Evolutionary conservation across 208 protist genomes (phyloP).

Genomic region (Angomonas deanei): DNA sequence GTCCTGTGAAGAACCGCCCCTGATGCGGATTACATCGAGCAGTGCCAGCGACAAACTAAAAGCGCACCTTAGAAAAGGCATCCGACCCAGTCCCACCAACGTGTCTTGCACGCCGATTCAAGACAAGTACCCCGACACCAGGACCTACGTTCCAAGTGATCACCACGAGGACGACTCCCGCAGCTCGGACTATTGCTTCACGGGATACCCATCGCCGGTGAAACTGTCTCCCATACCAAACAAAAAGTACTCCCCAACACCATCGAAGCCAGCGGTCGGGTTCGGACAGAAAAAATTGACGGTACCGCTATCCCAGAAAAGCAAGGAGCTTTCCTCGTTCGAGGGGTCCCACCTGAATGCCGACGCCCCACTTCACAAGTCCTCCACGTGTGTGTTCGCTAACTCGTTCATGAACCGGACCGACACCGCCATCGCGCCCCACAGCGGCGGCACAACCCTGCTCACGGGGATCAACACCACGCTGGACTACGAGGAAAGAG

Average conservation of each 20-base stretch:
- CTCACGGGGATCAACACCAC: background rate
- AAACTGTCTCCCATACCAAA: conserved; percentile 53
- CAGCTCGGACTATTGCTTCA: conserved; percentile 16
- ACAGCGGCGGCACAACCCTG: background rate
- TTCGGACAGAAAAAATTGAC: too few relatives aligned
- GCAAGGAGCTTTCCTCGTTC: background rate
- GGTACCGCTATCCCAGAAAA: too few relatives aligned
- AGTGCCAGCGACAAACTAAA: too few relatives aligned
- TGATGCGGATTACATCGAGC: too few relatives aligned
- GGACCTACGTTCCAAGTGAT: background rate
- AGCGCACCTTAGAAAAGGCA: too few relatives aligned
- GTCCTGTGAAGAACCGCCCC: too few relatives aligned
- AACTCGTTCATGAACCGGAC: background rate
- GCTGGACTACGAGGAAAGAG: background rate
- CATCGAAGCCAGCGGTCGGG: background rate
- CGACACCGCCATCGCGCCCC: background rate
- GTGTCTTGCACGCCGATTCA: conserved; percentile 1
- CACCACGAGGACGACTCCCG: background rate
- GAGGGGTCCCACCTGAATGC: background rate
- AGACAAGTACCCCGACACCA: conserved; percentile 1
- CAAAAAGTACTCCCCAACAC: conserved; percentile 16
- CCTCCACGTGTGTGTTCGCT: background rate
- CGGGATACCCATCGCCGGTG: conserved; percentile 48
- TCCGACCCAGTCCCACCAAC: background rate
- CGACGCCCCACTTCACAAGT: background rate